phyloP scores from a whole-genome alignment of 2,329 filamentous ascomycete genomes.

The Fusarium chaquense region DNA sequence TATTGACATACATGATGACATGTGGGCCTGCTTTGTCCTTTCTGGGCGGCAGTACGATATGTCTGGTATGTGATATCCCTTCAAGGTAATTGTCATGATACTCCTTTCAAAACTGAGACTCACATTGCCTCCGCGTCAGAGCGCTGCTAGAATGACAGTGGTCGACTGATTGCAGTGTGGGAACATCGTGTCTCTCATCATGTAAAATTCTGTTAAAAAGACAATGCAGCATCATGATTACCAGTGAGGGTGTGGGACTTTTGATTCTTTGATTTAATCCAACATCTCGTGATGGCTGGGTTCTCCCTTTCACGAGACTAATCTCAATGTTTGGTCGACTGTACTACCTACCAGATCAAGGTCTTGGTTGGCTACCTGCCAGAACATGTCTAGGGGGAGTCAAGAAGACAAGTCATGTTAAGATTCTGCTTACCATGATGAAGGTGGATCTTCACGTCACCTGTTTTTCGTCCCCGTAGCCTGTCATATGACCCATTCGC shows the following conservation, averaged over 20 bases:
- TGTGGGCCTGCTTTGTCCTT: background rate
- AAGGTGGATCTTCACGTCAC: too few relatives aligned
- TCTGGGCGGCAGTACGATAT: background rate
- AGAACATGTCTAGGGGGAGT: too few relatives aligned
- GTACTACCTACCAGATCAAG: fast-evolving
- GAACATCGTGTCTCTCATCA: background rate
- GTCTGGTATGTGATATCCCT: conserved; percentile 29
- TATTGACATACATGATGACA: background rate
- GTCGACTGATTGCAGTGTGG: background rate
- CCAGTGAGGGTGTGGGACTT: background rate
- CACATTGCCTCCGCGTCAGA: background rate
- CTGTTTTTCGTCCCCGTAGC: too few relatives aligned
- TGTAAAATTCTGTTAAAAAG: fast-evolving
- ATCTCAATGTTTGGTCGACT: background rate
- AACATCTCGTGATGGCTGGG: fast-evolving
- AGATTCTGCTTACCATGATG: too few relatives aligned
- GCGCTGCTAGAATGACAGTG: background rate
- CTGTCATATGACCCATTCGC: background rate
- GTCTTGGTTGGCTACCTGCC: too few relatives aligned
- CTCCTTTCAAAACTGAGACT: background rate
- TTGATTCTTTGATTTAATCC: too few relatives aligned
- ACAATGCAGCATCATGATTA: background rate
- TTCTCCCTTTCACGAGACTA: fast-evolving
- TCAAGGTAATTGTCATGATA: background rate
- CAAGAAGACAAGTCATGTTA: too few relatives aligned